Evolutionary conservation across 805 yeast genomes (phyloP), one percentile per base, ranked within the genome.

Genomic region (Suhomyces tanzawaensis): DNA sequence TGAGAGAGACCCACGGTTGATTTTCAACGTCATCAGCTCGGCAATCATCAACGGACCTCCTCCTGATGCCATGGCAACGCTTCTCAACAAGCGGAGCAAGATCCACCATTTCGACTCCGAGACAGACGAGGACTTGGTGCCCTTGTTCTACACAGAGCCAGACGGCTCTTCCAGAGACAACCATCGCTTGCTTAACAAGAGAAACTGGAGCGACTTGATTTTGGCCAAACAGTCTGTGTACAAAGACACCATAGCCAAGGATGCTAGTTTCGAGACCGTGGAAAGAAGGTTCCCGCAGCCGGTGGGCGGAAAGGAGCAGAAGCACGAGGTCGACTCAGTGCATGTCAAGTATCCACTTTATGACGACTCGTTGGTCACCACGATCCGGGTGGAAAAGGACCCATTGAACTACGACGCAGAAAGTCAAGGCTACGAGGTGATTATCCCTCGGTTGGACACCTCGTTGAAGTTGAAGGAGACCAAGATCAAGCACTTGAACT

Each of bases 11-110:
- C 84, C 85, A 24, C 64, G 90, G 41, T 71, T 85, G 46, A 82
- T 90, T 57, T 75, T 86, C 60, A 91, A 91, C 55, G 78, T 93
- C 30, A 82, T 88, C 31, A 81, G 93, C 6, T 86, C 96, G 13
- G 98, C 98, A 3, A 88, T 91, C 41, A 80, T 84, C 19, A 91
- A 91, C 58, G 80, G 93, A 0, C 96, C 99, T 9, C 98, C 98
- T 2, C 96, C 97, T 1, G 77, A 80, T 55, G 81, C 82, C 5
- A 85, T 91, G 84, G 93, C 95, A 0, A 63, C 66, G 4, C 66
- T 91, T 46, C 65, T 91, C 48, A 74, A 84, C 58, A 78, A 72
- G 49, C 70, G 96, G 49, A 72, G 85, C 11, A 73, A 72, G 37
- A 65, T 77, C 16, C 97, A 90, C 60, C 81, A 74, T 44, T 82